Evolutionary conservation across 2,329 filamentous ascomycete genomes (phyloP).

Genomic region (Penicillium brevicompactum): DNA sequence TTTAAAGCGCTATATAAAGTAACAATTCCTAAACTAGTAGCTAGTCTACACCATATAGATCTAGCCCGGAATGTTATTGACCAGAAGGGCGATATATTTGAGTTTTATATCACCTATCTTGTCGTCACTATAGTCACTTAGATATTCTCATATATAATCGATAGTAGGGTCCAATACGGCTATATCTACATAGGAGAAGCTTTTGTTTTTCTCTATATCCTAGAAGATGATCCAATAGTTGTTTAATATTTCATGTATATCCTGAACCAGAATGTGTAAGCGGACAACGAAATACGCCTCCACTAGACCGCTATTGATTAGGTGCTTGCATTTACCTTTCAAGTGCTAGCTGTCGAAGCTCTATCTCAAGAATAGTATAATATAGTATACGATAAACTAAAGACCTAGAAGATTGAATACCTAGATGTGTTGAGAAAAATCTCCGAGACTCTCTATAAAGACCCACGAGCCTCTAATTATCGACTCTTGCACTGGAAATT

Average conservation of each 20-base stretch:
- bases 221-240: constrained; percentile 23
- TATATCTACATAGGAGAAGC: constrained; percentile 33
- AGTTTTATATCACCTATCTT: constrained; percentile 27
- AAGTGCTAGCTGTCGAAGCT: constrained; percentile 26
- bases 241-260: constrained; percentile 29
- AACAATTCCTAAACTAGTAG: constrained; percentile 23
- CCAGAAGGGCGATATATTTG: constrained; percentile 28
- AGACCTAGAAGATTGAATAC: constrained; percentile 27
- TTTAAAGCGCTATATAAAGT: constrained; percentile 33
- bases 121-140: constrained; percentile 30
- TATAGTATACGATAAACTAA: constrained; percentile 20
- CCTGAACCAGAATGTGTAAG: constrained; percentile 28
- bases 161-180: constrained; percentile 24
- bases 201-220: constrained; percentile 35
- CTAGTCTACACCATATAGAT: constrained; percentile 29
- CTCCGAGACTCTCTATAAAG: constrained; percentile 24
- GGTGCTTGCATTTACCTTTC: constrained; percentile 35
- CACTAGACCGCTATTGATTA: constrained; percentile 36
- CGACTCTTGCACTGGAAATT: constrained; percentile 24
- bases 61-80: constrained; percentile 29
- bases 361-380: constrained; percentile 28
- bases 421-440: constrained; percentile 24
- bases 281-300: constrained; percentile 23
- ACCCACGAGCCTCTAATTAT: constrained; percentile 25
- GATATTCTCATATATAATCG: constrained; percentile 35